Percentiles rank a stretch among this genome's conserved stretches.
Conservation (phyloP, 345 rosid species). For the Mercurialis annua region DNA sequence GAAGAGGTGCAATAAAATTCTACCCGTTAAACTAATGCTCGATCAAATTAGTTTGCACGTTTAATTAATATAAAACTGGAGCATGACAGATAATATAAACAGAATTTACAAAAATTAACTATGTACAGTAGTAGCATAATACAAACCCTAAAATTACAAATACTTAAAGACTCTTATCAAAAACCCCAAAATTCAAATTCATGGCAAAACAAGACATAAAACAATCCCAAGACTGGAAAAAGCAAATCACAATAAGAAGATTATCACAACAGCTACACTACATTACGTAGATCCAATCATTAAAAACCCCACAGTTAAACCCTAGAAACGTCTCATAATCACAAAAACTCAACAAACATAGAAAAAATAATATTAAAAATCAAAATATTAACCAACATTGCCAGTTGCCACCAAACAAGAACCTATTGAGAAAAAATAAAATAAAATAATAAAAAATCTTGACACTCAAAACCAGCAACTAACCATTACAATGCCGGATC, state of each 20-base stretch:
- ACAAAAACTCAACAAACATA: constrained; percentile 14
- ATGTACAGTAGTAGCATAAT: constrained; percentile 5
- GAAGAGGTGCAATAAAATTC: not conserved
- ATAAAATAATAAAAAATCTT: not conserved
- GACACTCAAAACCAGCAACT: not conserved
- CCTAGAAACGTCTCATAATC: constrained; percentile 14
- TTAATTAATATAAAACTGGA: too few species aligned
- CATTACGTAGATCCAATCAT: constrained; percentile 24
- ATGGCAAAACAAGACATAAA: not conserved
- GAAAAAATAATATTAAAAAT: constrained; percentile 11
- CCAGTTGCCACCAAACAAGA: constrained; percentile 2
- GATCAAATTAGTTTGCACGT: not conserved
- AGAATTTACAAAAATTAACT: not conserved
- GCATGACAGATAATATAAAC: not conserved
- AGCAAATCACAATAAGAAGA: constrained; percentile 4
- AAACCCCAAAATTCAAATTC: not conserved
- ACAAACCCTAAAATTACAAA: constrained; percentile 15
- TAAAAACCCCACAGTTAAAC: constrained; percentile 17
- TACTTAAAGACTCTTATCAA: not conserved
- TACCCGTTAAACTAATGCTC: not conserved
- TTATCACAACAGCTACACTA: constrained; percentile 11
- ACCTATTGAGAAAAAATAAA: not conserved
- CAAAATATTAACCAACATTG: constrained; percentile 18
- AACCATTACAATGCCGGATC: constrained; percentile 19
- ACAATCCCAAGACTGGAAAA: not conserved